Evolutionary conservation across 2,329 filamentous ascomycete species (phyloP).

Genomic region (Seiridium unicorne): DNA sequence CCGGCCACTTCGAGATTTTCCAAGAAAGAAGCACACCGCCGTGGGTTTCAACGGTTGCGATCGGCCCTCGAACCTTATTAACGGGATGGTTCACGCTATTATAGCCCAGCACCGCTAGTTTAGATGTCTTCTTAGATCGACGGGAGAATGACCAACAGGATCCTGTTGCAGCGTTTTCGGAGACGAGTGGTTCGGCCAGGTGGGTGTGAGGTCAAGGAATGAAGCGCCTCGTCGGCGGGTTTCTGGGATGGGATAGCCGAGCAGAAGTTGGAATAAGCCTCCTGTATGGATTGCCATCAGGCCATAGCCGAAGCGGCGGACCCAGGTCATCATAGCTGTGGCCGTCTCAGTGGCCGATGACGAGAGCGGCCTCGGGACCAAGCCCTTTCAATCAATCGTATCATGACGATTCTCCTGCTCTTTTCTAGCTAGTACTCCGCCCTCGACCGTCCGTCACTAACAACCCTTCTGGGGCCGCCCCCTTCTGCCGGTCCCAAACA

Average conservation of each 20-base stretch:
- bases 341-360: neutral
- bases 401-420: neutral
- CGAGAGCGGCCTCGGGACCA: neutral
- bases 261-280: neutral
- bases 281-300: neutral
- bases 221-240: neutral
- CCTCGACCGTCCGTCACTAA: neutral
- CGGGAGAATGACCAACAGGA: neutral
- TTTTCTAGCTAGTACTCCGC: conserved; percentile 2
- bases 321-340: neutral
- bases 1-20: too few relatives aligned
- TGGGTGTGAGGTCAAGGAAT: neutral
- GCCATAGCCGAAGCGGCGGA: neutral
- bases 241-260: neutral
- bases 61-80: conserved; percentile 3
- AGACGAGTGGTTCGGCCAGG: neutral
- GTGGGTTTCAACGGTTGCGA: neutral
- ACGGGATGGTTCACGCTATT: neutral
- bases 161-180: neutral
- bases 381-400: neutral
- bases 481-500: conserved; percentile 1
- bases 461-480: neutral
- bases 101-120: neutral
- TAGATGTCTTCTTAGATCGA: neutral
- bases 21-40: too few relatives aligned